Base-by-base conservation (phyloP, 2,329 filamentous ascomycete species). In the Lomentospora prolificans region DNA sequence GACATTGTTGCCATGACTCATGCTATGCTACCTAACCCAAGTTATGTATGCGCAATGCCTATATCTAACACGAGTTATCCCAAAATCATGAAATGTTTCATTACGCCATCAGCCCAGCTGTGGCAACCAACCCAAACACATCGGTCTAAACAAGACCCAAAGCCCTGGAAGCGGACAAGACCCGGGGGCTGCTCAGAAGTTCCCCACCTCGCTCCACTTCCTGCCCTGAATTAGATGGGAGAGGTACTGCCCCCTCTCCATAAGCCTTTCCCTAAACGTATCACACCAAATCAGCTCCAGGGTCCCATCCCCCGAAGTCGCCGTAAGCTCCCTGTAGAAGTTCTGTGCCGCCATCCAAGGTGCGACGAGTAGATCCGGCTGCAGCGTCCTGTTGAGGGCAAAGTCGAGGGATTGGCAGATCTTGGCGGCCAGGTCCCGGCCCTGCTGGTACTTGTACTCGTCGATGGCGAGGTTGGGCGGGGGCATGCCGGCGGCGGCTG, bases 371-470 rank as follows among this genome's bases (percentile, higher is more conserved):
- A 77, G 59, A 58, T 78, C 75, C 1, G 75, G 76, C 65, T 78
- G 75, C 12, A 68, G 67, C 1, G 71, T 75, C 3, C 64, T 66
- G 5, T 62, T 64, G 4, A 80, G 66, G 0, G 71, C 72, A 48
- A 70, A 75, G 57, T 80, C 78, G 3, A 81, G 64, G 3, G 73
- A 72, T 41, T 77, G 71, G 60, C 79, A 81, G 14, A 80, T 73
- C 55, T 74, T 72, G 7, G 69, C 71, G 0, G 78, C 77, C 31
- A 77, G 65, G 53, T 72, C 69, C 17, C 70, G 68, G 1, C 70
- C 72, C 57, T 74, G 70, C 14, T 72, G 68, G 59, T 78, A 80
- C 31, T 65, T 68, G 10, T 64, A 62, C 2, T 70, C 63, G 55
- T 80, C 71, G 46, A 77, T 65, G 30, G 69, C 67, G 9, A 75